These are phyloP conservation scores for Cucumis hystrix DNA, from an alignment of 306 rosid species.

Conservation along the genomic window DNA sequence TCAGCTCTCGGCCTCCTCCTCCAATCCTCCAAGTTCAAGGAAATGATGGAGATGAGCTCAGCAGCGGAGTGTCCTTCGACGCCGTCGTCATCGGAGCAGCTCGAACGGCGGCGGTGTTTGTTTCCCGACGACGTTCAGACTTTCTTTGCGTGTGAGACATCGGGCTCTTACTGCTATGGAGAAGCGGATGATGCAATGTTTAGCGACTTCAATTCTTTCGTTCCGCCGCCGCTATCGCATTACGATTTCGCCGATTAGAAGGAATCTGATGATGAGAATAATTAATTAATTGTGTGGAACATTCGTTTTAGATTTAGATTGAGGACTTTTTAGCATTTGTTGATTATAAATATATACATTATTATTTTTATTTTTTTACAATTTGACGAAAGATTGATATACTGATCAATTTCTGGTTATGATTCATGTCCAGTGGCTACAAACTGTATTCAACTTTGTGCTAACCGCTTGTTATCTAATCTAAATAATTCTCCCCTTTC, in stretches of 20 bases:
- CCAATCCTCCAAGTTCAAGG: constrained; percentile 34
- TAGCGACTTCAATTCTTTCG: constrained; percentile 19
- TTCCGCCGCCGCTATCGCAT: constrained; percentile 18
- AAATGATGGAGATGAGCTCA: constrained; percentile 33
- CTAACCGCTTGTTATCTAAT: not conserved
- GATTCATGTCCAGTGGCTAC: not conserved
- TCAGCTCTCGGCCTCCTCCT: constrained; percentile 34
- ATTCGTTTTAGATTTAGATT: not conserved
- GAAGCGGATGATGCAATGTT: constrained; percentile 24
- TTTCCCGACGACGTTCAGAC: constrained; percentile 26
- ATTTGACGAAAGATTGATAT: not conserved
- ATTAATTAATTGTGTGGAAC: not conserved
- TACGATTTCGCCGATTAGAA: constrained; percentile 14
- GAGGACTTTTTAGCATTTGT: not conserved
- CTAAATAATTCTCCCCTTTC: not conserved
- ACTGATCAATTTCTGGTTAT: not conserved
- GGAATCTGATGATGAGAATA: not conserved
- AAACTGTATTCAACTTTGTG: not conserved
- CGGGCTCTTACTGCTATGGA: constrained; percentile 10
- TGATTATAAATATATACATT: not conserved
- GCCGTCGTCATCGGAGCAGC: not conserved
- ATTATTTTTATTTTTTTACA: not conserved
- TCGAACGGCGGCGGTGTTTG: not conserved
- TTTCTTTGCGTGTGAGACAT: constrained; percentile 17
- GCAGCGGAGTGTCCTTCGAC: not conserved